Evolutionary conservation across 2,329 filamentous ascomycete species (phyloP).

Genomic region (Fusarium sp.): DNA sequence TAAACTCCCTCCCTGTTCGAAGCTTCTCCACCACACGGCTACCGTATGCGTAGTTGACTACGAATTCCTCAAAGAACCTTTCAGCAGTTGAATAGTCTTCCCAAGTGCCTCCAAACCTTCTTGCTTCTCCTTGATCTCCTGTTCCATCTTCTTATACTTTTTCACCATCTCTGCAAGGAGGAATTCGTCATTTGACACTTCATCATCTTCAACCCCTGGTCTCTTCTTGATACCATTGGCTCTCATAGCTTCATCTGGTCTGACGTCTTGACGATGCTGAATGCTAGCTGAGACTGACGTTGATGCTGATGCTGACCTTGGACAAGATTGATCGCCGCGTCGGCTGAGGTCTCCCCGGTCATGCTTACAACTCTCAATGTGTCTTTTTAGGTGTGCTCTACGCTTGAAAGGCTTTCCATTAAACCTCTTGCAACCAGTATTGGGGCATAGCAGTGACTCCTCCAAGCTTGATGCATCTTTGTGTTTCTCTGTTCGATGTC

Average conservation of each 20-base stretch:
- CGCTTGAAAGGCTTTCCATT: background rate
- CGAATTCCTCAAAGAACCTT: background rate
- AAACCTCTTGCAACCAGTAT: background rate
- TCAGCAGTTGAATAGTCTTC: rapidly evolving
- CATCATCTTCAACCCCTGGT: background rate
- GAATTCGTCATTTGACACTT: background rate
- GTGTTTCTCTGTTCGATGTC: background rate
- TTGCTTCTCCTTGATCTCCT: background rate
- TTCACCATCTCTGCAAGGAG: background rate
- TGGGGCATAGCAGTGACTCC: rapidly evolving
- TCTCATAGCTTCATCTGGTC: background rate
- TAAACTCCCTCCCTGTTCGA: rapidly evolving
- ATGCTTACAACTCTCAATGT: rapidly evolving
- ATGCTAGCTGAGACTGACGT: background rate
- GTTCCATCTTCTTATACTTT: background rate
- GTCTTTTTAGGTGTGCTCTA: rapidly evolving
- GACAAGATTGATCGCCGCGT: background rate
- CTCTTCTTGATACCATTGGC: background rate
- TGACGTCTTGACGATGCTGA: background rate
- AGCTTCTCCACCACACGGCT: rapidly evolving
- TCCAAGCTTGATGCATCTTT: rapidly evolving
- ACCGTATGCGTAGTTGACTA: rapidly evolving
- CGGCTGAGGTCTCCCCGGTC: rapidly evolving
- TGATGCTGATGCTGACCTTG: rapidly evolving
- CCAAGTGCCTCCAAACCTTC: rapidly evolving